Conservation (phyloP, 2,329 filamentous ascomycete species). For the Penicillium oxalicum region DNA sequence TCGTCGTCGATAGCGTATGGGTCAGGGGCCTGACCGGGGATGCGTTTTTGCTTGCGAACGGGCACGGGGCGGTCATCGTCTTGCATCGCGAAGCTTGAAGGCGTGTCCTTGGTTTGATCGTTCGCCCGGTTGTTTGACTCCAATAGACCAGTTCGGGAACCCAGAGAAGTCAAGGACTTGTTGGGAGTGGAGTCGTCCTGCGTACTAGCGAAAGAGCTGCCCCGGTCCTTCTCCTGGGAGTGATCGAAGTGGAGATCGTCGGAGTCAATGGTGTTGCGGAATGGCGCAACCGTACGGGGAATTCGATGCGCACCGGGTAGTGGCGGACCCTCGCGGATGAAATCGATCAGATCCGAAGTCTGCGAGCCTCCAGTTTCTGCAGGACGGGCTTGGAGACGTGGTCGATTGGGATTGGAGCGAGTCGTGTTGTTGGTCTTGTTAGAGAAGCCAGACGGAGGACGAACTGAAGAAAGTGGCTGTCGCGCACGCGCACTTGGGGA, state of each 20-base stretch:
- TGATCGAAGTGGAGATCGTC: slow-evolving; percentile 55
- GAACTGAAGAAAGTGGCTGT: slow-evolving; percentile 5
- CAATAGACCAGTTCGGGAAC: slow-evolving; percentile 67
- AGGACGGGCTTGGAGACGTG: slow-evolving; percentile 65
- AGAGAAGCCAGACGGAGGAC: slow-evolving; percentile 13
- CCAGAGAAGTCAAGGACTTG: slow-evolving; percentile 54
- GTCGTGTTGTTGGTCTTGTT: slow-evolving; percentile 9
- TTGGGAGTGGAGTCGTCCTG: slow-evolving; percentile 48
- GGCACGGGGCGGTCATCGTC: slow-evolving; percentile 46
- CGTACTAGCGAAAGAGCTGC: slow-evolving; percentile 38
- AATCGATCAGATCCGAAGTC: slow-evolving; percentile 87
- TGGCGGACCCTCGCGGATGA: slow-evolving; percentile 82
- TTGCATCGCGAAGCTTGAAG: slow-evolving; percentile 7
- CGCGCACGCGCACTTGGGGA: slow-evolving; percentile 39
- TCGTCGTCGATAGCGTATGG: slow-evolving; percentile 82
- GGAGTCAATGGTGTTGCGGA: slow-evolving; percentile 78
- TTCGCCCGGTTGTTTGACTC: slow-evolving; percentile 34
- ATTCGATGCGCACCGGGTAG: slow-evolving; percentile 62
- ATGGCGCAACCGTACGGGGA: slow-evolving; percentile 75
- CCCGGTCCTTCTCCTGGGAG: slow-evolving; percentile 25
- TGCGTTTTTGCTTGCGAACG: slow-evolving; percentile 67
- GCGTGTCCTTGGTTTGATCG: slow-evolving; percentile 15
- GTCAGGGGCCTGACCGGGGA: slow-evolving; percentile 73
- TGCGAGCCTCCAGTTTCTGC: slow-evolving; percentile 58
- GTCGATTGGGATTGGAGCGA: slow-evolving; percentile 25